These are phyloP conservation scores for Flaveria linearis DNA, from an alignment of 129 eudicot species.

Conservation along the genomic window DNA sequence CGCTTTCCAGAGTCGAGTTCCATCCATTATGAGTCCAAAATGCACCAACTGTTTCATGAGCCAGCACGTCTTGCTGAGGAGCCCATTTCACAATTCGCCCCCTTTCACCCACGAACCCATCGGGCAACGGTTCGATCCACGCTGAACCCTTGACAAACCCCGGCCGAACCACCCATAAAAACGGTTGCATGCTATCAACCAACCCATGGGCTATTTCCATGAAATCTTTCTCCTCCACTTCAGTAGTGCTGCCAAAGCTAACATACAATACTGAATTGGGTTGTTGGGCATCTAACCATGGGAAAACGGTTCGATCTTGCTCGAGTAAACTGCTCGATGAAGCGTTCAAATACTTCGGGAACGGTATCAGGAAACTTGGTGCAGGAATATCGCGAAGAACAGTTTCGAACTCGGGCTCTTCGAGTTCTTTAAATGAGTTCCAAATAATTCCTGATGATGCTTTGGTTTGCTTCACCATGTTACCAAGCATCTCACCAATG, in stretches of 20 bases:
- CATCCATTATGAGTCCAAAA: slow-evolving; percentile 62
- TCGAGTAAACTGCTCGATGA: slow-evolving; percentile 39
- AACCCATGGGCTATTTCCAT: slow-evolving; percentile 40
- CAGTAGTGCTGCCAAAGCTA: slow-evolving; percentile 45
- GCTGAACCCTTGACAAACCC: slow-evolving; percentile 26
- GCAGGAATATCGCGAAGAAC: slow-evolving; percentile 7
- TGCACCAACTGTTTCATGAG: slow-evolving; percentile 40
- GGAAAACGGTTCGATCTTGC: slow-evolving; percentile 35
- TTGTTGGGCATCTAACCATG: slow-evolving; percentile 45
- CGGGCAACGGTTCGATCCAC: slow-evolving; percentile 20
- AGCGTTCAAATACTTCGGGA: slow-evolving; percentile 31
- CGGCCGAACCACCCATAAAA: slow-evolving; percentile 43
- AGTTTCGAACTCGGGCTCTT: slow-evolving; percentile 33
- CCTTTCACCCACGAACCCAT: slow-evolving; percentile 35
- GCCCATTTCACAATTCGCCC: slow-evolving; percentile 52
- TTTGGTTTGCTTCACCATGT: slow-evolving; percentile 37
- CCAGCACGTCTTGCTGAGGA: slow-evolving; percentile 52
- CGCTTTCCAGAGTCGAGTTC: slow-evolving; percentile 54
- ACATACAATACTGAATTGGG: slow-evolving; percentile 40
- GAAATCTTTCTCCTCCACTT: slow-evolving; percentile 25
- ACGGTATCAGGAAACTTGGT: slow-evolving; percentile 30
- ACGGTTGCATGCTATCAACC: slow-evolving; percentile 26
- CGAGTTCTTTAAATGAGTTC: slow-evolving; percentile 47
- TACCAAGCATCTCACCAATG: neutral
- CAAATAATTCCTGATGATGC: slow-evolving; percentile 40